Evolutionary conservation across 495 filamentous ascomycete genomes (phyloP), one percentile per base, ranked within the genome.

Genomic region (Thermothielavioides terrestris): DNA sequence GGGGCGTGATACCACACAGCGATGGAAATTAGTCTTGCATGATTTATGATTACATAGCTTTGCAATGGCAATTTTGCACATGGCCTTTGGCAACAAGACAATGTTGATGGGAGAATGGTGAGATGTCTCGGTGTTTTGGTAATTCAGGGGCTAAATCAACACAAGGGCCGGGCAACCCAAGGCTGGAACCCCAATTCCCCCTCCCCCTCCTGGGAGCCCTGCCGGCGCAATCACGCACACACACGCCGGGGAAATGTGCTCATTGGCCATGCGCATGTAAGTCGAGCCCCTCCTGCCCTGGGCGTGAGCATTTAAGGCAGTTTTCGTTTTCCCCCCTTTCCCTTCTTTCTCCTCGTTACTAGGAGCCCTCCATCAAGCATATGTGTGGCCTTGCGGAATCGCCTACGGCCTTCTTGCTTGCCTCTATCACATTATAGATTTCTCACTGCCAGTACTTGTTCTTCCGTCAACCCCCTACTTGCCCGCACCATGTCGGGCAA

Each of bases 401-500:
- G 10, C 1, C 11, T 34, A n/a, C 31, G 2, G 10, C 31, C 30
- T n/a, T n/a, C n/a, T n/a, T n/a, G n/a, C n/a, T n/a, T n/a, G n/a
- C n/a, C n/a, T n/a, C n/a, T n/a, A n/a, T n/a, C n/a, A n/a, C n/a
- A n/a, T n/a, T n/a, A n/a, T n/a, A n/a, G n/a, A n/a, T 17, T 15
- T 34, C 25, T 12, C 17, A 5, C 28, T 15, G 8, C 20, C 17
- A 22, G 12, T 20, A 27, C 0, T 22, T 11, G 1, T 12, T 36
- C 27, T 22, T 11, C 18, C 49, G 1, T 1, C 22, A 15, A 4
- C 4, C n/a, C 5, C 4, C 23, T 15, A 2, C 15, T 35, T 41
- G 22, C 3, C n/a, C 4, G 9, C 30, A 53, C 14, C 15, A 61
- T 59, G 56, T 35, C 50, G n/a, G 46, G 54, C 7, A 54, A 54